Evolutionary conservation across 2,329 filamentous ascomycete species (phyloP).

Genomic region (Plenodomus biglobosus): DNA sequence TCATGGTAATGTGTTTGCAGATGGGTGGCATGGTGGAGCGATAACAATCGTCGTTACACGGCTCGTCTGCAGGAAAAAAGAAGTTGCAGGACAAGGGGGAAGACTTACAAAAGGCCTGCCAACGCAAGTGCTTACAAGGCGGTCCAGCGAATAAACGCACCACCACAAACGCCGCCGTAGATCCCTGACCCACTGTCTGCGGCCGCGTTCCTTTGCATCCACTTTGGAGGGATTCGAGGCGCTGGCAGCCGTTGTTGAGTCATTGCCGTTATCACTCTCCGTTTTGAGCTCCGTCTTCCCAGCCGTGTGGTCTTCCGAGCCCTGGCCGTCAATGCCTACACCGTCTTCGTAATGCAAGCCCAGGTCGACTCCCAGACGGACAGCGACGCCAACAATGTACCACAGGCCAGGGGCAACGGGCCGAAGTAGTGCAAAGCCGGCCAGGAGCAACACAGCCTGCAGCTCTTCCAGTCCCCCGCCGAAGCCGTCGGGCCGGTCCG

Average conservation of each 20-base stretch:
- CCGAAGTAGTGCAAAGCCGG: slow-evolving; percentile 85
- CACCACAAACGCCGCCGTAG: slow-evolving; percentile 88
- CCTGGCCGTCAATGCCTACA: slow-evolving; percentile 59
- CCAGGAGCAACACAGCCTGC: slow-evolving; percentile 87
- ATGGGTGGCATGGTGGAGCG: neutral
- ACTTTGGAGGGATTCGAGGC: slow-evolving; percentile 40
- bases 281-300: slow-evolving; percentile 29
- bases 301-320: slow-evolving; percentile 31
- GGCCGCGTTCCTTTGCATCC: slow-evolving; percentile 61
- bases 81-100: neutral
- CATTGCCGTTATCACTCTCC: slow-evolving; percentile 34
- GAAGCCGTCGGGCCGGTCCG: slow-evolving; percentile 62
- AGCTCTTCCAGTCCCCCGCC: slow-evolving; percentile 91
- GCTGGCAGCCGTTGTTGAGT: slow-evolving; percentile 15
- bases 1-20: neutral
- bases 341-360: slow-evolving; percentile 93
- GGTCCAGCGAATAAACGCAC: slow-evolving; percentile 93
- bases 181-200: slow-evolving; percentile 82
- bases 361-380: slow-evolving; percentile 85
- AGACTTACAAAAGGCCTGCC: slow-evolving; percentile 73
- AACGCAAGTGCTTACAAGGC: slow-evolving; percentile 92
- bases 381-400: slow-evolving; percentile 95
- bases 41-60: neutral
- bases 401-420: slow-evolving; percentile 92
- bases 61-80: neutral